Conservation (phyloP, 129 eudicot genomes). For the Flaveria robusta region DNA sequence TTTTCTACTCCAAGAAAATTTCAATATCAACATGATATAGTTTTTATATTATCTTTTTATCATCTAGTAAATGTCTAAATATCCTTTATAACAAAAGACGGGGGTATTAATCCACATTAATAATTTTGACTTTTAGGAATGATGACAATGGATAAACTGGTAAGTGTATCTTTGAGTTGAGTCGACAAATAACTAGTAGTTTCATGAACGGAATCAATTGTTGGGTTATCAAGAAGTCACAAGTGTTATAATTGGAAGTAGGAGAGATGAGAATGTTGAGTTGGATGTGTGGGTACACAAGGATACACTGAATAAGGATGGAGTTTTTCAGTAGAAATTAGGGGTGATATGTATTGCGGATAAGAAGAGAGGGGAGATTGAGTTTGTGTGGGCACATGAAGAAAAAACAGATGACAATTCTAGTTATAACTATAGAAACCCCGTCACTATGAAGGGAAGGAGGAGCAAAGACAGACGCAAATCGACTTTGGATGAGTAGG, state of each 20-base stretch:
- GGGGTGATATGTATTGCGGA: no score
- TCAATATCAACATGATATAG: no score
- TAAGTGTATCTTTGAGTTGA: background rate
- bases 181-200: background rate
- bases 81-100: no score
- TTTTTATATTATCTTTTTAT: background rate
- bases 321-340: no score
- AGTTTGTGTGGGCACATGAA: no score
- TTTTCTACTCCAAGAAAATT: slow-evolving; percentile 3
- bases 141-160: background rate
- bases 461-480: background rate
- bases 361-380: no score
- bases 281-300: slow-evolving; percentile 7
- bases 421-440: background rate
- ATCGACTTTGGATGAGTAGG: background rate
- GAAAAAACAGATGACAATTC: background rate
- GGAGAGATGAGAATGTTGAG: no score
- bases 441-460: background rate
- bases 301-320: no score
- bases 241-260: no score
- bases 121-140: background rate
- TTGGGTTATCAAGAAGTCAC: no score
- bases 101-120: background rate
- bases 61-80: background rate
- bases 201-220: no score